Conservation (phyloP, 345 rosid genomes). For the Camelina hispida region DNA sequence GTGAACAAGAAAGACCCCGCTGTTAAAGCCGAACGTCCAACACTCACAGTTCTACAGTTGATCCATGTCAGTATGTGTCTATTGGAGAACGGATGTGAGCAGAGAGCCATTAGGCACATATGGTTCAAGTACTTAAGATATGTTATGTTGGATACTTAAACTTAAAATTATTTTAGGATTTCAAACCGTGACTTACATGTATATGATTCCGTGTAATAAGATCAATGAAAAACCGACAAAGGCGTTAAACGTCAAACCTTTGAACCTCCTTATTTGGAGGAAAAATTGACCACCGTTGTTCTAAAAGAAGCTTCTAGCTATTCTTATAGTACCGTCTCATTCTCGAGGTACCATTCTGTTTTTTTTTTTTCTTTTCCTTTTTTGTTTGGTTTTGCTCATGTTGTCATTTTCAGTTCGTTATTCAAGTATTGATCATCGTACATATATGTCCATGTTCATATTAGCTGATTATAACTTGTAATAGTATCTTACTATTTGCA, state of each 20-base stretch:
- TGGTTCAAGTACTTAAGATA: not conserved
- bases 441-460: constrained; percentile 24
- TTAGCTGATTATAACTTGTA: constrained; percentile 18
- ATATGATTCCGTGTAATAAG: not conserved
- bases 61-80: not conserved
- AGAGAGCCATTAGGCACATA: not conserved
- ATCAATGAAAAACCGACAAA: not conserved
- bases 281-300: constrained; percentile 6
- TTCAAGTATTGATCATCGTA: constrained; percentile 32
- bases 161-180: not conserved
- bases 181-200: constrained; percentile 1
- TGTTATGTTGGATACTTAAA: not conserved
- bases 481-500: constrained; percentile 10
- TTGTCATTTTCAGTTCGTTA: constrained; percentile 21
- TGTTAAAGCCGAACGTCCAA: not conserved
- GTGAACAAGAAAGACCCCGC: not conserved
- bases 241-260: not conserved
- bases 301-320: not conserved
- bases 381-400: not conserved
- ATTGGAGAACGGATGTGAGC: not conserved
- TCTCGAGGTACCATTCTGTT: constrained; percentile 19
- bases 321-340: constrained; percentile 12
- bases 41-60: not conserved
- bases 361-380: not conserved
- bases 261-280: not conserved